A percentile compares a stretch with the other conserved stretches of the same genome.
Conservation (phyloP, 305 asterid genomes). For the Ajuga reptans region DNA sequence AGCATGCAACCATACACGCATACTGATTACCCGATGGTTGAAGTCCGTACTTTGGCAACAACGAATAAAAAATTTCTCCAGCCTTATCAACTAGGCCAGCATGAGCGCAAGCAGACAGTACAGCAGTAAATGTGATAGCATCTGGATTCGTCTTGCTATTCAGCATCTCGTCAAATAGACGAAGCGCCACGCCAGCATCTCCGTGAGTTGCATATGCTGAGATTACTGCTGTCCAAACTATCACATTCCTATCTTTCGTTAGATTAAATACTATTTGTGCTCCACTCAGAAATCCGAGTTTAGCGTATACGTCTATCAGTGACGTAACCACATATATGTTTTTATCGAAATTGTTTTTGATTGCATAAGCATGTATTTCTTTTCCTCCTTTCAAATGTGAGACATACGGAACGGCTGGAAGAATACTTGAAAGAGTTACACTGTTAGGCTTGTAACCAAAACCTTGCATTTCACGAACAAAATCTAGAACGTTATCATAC, state of each 20-base stretch:
- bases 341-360: constrained; percentile 36
- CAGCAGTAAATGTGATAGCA: constrained; percentile 62
- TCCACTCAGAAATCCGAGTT: constrained; percentile 63
- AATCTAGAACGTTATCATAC: constrained; percentile 38
- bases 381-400: constrained; percentile 59
- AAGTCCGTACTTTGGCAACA: constrained; percentile 45
- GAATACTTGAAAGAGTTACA: constrained; percentile 66
- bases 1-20: constrained; percentile 68
- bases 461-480: constrained; percentile 52
- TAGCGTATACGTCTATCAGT: constrained; percentile 62
- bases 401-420: constrained; percentile 51
- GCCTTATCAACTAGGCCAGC: constrained; percentile 65
- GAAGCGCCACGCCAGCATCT: constrained; percentile 53
- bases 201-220: constrained; percentile 77
- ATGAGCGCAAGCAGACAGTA: constrained; percentile 79
- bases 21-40: constrained; percentile 61
- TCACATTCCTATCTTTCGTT: constrained; percentile 47
- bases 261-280: constrained; percentile 50
- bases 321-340: constrained; percentile 69
- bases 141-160: constrained; percentile 50
- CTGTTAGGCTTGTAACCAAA: constrained; percentile 44
- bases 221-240: constrained; percentile 79
- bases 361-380: constrained; percentile 68
- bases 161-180: constrained; percentile 56
- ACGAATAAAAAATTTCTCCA: constrained; percentile 39